Evolutionary conservation across 352 stramenopile genomes (phyloP).

Genomic region (Thalassiosira tumida): DNA sequence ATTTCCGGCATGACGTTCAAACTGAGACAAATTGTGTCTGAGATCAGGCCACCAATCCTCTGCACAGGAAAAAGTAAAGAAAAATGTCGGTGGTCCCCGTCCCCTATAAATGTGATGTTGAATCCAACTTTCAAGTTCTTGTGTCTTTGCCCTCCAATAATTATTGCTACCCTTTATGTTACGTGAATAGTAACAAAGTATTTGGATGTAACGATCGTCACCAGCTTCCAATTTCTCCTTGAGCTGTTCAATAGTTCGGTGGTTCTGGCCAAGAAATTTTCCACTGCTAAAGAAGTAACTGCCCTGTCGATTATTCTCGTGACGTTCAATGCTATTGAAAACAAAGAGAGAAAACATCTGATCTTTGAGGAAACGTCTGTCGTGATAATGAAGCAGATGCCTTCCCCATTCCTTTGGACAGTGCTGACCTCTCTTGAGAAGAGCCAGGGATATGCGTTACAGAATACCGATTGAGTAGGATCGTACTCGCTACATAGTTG

Average conservation of each 20-base stretch:
- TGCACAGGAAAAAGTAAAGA: too few species aligned
- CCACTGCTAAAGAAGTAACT: conserved; percentile 48
- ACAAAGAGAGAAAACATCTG: conserved; percentile 45
- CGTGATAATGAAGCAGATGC: conserved; percentile 60
- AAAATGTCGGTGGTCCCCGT: too few species aligned
- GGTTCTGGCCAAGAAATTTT: conserved; percentile 24
- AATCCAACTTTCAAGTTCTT: too few species aligned
- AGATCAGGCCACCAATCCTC: too few species aligned
- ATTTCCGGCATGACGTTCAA: conserved; percentile 45
- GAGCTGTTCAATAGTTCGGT: conserved; percentile 56
- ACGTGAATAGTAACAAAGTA: conserved; percentile 30
- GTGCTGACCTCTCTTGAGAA: too few species aligned
- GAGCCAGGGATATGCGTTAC: too few species aligned
- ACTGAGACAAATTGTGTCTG: conserved; percentile 20
- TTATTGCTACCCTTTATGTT: conserved; percentile 37
- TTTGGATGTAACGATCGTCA: conserved; percentile 39
- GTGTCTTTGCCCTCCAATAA: too few species aligned
- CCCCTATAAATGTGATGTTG: too few species aligned
- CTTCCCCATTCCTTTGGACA: conserved; percentile 45
- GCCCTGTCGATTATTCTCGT: conserved; percentile 48
- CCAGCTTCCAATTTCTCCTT: conserved; percentile 29
- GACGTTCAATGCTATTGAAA: conserved; percentile 52
- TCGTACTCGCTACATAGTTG: too few species aligned
- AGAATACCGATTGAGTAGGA: too few species aligned
- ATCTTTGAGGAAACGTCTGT: conserved; percentile 66